Base-by-base conservation (phyloP, 2,329 filamentous ascomycete species). In the Cladosporium halotolerans region DNA sequence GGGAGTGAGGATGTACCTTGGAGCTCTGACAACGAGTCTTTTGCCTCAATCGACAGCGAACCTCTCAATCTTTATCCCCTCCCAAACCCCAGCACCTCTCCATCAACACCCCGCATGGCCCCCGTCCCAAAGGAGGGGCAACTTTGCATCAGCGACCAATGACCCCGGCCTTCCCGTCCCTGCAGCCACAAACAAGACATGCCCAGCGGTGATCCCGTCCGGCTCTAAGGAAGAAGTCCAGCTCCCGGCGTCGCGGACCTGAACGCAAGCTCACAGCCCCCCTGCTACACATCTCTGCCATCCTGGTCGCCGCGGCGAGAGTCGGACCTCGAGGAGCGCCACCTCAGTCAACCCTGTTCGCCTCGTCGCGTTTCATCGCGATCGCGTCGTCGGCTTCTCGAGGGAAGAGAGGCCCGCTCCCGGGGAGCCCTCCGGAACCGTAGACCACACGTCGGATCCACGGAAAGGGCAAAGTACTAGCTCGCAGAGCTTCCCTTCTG, bases 71-170 rank as follows among this genome's bases (percentile, higher is more conserved):
- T 45, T 32, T 45, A 43, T 53, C 19, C 18, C 39, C 7, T 14
- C 23, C 32, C 36, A 10, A 28, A 16, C 44, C 9, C 39, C 31
- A 13, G 5, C n/a, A 10, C 11, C n/a, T 13, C 36, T 16, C 16
- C 11, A 14, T 9, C 19, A 9, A 34, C 9, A 53, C 51, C 51
- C 51, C 51, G 47, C 51, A 47, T 47, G 36, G 34, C 28, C 45
- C 43, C 42, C 38, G 36, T 23, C 28, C 19, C 16, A 53, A 47
- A 53, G 51, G 51, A 53, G 51, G 51, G 51, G 51, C 28, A 53
- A 34, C 16, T 18, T 16, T 16, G 39, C 28, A n/a, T 40, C 28
- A 31, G 23, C 44, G 51, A 43, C 51, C 48, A 51, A 51, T 51
- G 48, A 38, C 8, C 44, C 48, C 33, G 3, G 16, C 23, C 23